phyloP scores from a whole-genome alignment of 2,329 filamentous ascomycete genomes.

The Gaeumannomyces sp. region DNA sequence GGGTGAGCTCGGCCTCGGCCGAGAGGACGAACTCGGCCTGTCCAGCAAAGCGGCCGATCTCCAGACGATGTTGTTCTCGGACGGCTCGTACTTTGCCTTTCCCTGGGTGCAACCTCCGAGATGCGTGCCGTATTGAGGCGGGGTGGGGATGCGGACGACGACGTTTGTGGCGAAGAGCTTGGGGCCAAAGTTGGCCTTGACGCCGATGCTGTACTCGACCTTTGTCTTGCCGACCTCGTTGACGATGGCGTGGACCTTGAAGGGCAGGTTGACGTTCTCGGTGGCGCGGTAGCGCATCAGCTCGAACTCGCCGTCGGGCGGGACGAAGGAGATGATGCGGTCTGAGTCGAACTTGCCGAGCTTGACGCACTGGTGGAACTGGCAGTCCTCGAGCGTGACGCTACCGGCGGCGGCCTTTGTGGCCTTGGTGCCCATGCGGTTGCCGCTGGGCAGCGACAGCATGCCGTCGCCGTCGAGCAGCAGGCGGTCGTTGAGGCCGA shows the following conservation, averaged over 20 bases:
- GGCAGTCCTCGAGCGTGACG: constrained; percentile 94
- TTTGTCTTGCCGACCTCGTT: constrained; percentile 96
- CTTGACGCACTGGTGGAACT: constrained; percentile 98
- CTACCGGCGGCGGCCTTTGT: constrained; percentile 93
- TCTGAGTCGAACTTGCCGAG: constrained; percentile 95
- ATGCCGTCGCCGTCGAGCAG: constrained; percentile 75
- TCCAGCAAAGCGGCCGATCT: constrained; percentile 97
- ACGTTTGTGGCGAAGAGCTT: constrained; percentile 98
- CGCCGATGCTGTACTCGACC: constrained; percentile 96
- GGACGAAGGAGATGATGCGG: constrained; percentile 93
- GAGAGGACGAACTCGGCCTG: constrained; percentile 93
- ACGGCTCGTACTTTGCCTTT: constrained; percentile 96
- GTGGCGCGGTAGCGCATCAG: constrained; percentile 98
- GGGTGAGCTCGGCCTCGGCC: constrained; percentile 86
- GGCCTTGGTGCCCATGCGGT: constrained; percentile 74
- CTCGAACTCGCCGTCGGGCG: constrained; percentile 96
- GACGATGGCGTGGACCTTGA: constrained; percentile 98
- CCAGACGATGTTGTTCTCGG: constrained; percentile 98
- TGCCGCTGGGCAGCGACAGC: constrained; percentile 63
- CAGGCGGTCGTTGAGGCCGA: constrained; percentile 91
- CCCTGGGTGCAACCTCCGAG: constrained; percentile 88
- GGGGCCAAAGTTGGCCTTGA: constrained; percentile 91
- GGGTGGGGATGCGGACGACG: constrained; percentile 86
- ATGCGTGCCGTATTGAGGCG: constrained; percentile 94
- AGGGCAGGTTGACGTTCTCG: constrained; percentile 96